A percentile compares a stretch with the other conserved stretches of the same genome.
Evolutionary conservation across 805 yeast species (phyloP).

Genomic region (Phaffomyces antillensis): DNA sequence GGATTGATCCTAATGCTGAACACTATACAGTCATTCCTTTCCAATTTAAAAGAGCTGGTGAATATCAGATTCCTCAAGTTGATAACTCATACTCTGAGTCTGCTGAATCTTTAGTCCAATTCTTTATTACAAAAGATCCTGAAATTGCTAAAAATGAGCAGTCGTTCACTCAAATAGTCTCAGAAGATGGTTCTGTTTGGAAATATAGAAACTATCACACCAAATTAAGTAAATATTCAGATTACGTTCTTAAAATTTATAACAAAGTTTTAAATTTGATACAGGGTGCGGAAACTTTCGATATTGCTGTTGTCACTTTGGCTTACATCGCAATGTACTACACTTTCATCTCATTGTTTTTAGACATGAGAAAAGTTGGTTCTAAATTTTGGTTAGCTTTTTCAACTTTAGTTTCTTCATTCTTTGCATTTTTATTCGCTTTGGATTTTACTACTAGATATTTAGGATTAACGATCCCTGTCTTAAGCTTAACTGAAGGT

Average conservation of each 20-base stretch:
- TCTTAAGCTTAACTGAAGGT: conserved; percentile 79
- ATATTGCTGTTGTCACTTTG: conserved; percentile 65
- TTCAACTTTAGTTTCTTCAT: conserved; percentile 69
- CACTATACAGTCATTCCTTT: conserved; percentile 49
- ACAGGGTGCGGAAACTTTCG: conserved; percentile 77
- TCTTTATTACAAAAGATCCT: conserved; percentile 27
- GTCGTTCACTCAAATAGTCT: conserved; percentile 9
- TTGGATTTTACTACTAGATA: conserved; percentile 51
- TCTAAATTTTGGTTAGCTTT: conserved; percentile 85
- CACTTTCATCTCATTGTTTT: conserved; percentile 66
- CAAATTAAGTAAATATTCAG: conserved; percentile 49
- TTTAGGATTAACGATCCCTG: conserved; percentile 55
- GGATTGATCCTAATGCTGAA: conserved; percentile 30
- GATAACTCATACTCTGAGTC: conserved; percentile 33
- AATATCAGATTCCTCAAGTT: conserved; percentile 34
- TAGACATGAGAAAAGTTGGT: conserved; percentile 70
- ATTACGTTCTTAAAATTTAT: conserved; percentile 36
- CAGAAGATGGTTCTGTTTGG: conserved; percentile 48
- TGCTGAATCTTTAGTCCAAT: conserved; percentile 35
- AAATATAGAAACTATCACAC: conserved; percentile 48
- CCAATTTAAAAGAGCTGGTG: conserved; percentile 43
- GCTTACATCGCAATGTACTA: conserved; percentile 88
- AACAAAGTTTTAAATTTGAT: conserved; percentile 38
- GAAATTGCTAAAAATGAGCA: conserved; percentile 8
- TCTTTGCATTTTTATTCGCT: conserved; percentile 80